These are phyloP conservation scores for Trametes punicea DNA, from an alignment of 768 basidiomycete genomes.

Conservation along the genomic window DNA sequence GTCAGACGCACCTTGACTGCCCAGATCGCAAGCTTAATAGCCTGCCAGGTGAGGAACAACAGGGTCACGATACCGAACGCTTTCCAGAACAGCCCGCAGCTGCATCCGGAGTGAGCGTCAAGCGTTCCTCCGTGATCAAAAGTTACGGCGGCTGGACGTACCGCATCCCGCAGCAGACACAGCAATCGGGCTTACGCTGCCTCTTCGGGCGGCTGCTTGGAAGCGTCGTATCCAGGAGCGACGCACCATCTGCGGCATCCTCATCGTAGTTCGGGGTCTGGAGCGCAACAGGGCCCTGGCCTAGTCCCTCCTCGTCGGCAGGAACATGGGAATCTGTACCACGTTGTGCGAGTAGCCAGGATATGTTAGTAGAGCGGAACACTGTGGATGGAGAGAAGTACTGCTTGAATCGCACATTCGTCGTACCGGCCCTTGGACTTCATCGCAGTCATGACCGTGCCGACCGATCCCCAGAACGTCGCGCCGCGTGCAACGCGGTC, in stretches of 20 bases:
- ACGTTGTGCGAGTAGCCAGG: neutral
- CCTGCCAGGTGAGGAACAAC: slow-evolving; percentile 40
- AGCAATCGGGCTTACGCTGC: slow-evolving; percentile 37
- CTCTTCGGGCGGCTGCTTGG: slow-evolving; percentile 30
- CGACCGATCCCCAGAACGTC: slow-evolving; percentile 42
- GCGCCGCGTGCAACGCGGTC: slow-evolving; percentile 15
- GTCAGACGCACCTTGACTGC: slow-evolving; percentile 41
- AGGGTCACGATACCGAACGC: slow-evolving; percentile 48
- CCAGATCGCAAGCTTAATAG: slow-evolving; percentile 45
- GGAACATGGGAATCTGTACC: slow-evolving; percentile 42
- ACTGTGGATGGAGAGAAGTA: slow-evolving; percentile 5
- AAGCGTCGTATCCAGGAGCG: slow-evolving; percentile 26
- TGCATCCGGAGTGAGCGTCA: slow-evolving; percentile 21
- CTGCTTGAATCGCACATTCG: slow-evolving; percentile 48
- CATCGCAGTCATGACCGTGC: slow-evolving; percentile 42
- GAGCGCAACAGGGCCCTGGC: slow-evolving; percentile 25
- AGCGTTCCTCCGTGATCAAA: too few species aligned
- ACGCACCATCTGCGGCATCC: slow-evolving; percentile 17
- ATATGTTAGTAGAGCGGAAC: neutral
- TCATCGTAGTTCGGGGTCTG: slow-evolving; percentile 25
- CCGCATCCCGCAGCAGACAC: slow-evolving; percentile 51
- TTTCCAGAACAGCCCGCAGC: slow-evolving; percentile 53
- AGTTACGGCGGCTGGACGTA: too few species aligned
- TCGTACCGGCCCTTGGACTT: slow-evolving; percentile 47
- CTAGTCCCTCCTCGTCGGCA: slow-evolving; percentile 36